phyloP scores from a whole-genome alignment of 1,139 yeast genomes.

The Candida pseudoviswanathii region DNA sequence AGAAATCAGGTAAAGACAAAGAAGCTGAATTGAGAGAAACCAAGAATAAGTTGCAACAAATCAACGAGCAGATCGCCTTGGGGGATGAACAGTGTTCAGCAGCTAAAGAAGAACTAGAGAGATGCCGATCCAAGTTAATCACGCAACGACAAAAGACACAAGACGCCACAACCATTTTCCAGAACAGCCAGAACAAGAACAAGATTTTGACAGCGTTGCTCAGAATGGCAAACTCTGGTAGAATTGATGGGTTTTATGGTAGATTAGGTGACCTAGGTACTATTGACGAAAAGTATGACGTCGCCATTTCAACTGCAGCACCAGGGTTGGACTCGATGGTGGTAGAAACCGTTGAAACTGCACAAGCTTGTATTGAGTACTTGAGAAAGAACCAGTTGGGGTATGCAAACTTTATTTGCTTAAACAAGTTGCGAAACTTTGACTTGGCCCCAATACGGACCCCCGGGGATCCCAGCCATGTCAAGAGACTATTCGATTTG shows the following conservation, averaged over 20 bases:
- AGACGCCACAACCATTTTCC: conserved; percentile 63
- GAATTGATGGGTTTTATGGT: conserved; percentile 86
- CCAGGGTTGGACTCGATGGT: conserved; percentile 91
- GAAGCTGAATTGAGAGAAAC: conserved; percentile 46
- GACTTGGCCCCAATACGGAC: conserved; percentile 64
- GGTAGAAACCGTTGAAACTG: conserved; percentile 91
- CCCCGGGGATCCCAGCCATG: conserved; percentile 65
- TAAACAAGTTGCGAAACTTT: conserved; percentile 71
- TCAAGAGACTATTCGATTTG: conserved; percentile 83
- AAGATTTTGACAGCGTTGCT: conserved; percentile 71
- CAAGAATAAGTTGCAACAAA: conserved; percentile 49
- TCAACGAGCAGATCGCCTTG: conserved; percentile 52
- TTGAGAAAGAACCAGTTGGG: conserved; percentile 85
- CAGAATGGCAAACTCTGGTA: conserved; percentile 75
- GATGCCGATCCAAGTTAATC: conserved; percentile 56
- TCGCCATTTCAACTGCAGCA: conserved; percentile 94
- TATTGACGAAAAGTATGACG: conserved; percentile 84
- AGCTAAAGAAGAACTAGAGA: conserved; percentile 51
- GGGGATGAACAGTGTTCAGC: conserved; percentile 61
- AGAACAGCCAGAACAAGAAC: conserved; percentile 65
- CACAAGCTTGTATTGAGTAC: conserved; percentile 88
- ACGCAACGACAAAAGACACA: conserved; percentile 61
- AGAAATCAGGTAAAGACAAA: conserved; percentile 55
- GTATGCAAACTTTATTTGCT: conserved; percentile 82
- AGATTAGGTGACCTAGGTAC: conserved; percentile 88